These are phyloP conservation scores for Manihot esculenta DNA, from an alignment of 441 rosid species.

Conservation along the genomic window DNA sequence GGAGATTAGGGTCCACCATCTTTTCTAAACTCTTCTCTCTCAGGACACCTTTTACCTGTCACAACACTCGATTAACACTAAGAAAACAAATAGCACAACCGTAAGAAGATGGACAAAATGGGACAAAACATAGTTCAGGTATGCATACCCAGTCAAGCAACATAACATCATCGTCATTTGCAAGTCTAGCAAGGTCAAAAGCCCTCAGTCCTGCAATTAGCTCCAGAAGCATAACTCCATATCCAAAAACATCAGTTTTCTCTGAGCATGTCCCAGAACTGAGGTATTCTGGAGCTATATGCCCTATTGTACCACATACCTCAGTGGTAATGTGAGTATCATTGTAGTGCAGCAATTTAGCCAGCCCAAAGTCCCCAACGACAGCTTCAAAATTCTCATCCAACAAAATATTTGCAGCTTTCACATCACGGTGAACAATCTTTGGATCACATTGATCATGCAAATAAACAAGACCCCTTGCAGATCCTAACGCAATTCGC, in stretches of 20 bases:
- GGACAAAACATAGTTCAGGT: no score
- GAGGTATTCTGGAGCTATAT: conserved; percentile 23
- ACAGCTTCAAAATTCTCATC: conserved; percentile 83
- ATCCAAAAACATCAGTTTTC: conserved; percentile 17
- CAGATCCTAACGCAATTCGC: conserved; percentile 70
- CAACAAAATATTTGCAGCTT: conserved; percentile 72
- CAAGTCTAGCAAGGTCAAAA: conserved; percentile 14
- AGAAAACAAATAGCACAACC: no score
- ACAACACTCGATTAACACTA: not conserved
- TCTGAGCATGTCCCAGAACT: conserved; percentile 12
- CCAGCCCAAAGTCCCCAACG: conserved; percentile 77
- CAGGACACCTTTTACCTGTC: conserved; percentile 64
- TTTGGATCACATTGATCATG: conserved; percentile 80
- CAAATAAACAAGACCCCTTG: conserved; percentile 68
- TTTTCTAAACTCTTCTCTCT: conserved; percentile 53
- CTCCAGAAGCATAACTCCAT: conserved; percentile 19
- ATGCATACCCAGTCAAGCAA: conserved; percentile 22
- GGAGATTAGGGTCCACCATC: conserved; percentile 59
- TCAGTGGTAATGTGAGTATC: conserved; percentile 73
- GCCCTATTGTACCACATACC: conserved; percentile 46
- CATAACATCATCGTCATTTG: not conserved
- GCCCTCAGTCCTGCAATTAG: conserved; percentile 12
- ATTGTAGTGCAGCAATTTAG: conserved; percentile 69
- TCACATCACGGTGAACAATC: conserved; percentile 75
- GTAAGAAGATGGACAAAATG: no score